These are phyloP conservation scores for Euphorbia pulcherrima DNA, from an alignment of 345 rosid genomes.

Conservation along the genomic window DNA sequence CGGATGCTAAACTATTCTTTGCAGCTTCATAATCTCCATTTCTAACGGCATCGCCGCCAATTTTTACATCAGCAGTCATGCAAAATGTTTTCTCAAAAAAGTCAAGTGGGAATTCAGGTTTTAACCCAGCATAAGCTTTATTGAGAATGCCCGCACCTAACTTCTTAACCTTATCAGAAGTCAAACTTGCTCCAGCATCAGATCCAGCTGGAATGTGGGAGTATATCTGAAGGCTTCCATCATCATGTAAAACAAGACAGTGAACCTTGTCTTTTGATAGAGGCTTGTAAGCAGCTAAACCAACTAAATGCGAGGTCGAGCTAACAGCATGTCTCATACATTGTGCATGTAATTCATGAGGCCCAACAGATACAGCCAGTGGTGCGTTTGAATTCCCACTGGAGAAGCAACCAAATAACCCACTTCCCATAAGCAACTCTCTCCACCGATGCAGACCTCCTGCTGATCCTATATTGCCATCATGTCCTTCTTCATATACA, in stretches of 20 bases:
- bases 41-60: conserved; percentile 87
- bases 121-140: conserved; percentile 73
- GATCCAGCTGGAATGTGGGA: conserved; percentile 55
- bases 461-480: conserved; percentile 61
- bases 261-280: conserved; percentile 86
- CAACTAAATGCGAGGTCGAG: conserved; percentile 81
- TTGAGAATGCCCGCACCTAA: conserved; percentile 81
- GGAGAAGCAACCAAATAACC: conserved; percentile 78
- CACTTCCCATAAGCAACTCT: conserved; percentile 72
- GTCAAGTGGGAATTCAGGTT: conserved; percentile 93
- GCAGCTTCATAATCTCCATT: conserved; percentile 93
- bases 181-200: conserved; percentile 58
- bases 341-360: conserved; percentile 65
- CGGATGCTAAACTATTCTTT: conserved; percentile 81
- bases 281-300: conserved; percentile 88
- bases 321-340: conserved; percentile 74
- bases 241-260: conserved; percentile 93
- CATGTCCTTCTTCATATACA: conserved; percentile 71
- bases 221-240: conserved; percentile 98
- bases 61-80: conserved; percentile 86
- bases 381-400: conserved; percentile 70
- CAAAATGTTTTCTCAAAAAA: conserved; percentile 93
- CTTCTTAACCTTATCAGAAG: conserved; percentile 78
- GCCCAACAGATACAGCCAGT: conserved; percentile 57
- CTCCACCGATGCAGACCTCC: conserved; percentile 92